phyloP scores from a whole-genome alignment of 148 eudicot species.

The Euryodendron excelsum region DNA sequence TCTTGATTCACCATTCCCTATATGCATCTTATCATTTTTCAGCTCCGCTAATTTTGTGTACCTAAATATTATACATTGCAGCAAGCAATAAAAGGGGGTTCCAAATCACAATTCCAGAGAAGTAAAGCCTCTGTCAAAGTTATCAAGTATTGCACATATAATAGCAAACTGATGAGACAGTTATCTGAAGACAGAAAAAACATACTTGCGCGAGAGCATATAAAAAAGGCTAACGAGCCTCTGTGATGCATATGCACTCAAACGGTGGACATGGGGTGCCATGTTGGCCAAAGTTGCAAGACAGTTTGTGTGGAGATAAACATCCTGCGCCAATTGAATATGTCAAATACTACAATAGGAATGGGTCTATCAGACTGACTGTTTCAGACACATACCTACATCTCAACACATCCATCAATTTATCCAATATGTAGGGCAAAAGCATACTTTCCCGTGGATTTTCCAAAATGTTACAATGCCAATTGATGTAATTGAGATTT shows the following conservation, averaged over 20 bases:
- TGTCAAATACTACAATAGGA: not conserved
- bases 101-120: not conserved
- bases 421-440: not conserved
- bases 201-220: constrained; percentile 90
- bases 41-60: constrained; percentile 76
- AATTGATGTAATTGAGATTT: not conserved
- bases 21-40: constrained; percentile 58
- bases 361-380: not conserved
- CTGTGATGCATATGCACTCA: constrained; percentile 87
- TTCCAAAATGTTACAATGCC: not conserved
- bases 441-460: not conserved
- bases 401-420: not conserved
- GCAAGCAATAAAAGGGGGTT: not conserved
- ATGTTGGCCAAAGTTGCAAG: constrained; percentile 89
- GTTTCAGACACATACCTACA: not conserved
- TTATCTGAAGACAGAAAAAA: constrained; percentile 5
- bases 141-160: not conserved
- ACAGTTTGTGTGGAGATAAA: constrained; percentile 94
- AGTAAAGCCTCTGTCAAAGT: not conserved
- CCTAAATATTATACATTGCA: constrained; percentile 36
- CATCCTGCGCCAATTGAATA: constrained; percentile 51
- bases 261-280: constrained; percentile 91
- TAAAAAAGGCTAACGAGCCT: constrained; percentile 83
- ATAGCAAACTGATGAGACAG: not conserved
- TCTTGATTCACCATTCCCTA: constrained; percentile 35